Percentiles rank a stretch among this genome's conserved stretches.
Conservation (phyloP, 352 stramenopile species). For the Saprolegnia parasitica region DNA sequence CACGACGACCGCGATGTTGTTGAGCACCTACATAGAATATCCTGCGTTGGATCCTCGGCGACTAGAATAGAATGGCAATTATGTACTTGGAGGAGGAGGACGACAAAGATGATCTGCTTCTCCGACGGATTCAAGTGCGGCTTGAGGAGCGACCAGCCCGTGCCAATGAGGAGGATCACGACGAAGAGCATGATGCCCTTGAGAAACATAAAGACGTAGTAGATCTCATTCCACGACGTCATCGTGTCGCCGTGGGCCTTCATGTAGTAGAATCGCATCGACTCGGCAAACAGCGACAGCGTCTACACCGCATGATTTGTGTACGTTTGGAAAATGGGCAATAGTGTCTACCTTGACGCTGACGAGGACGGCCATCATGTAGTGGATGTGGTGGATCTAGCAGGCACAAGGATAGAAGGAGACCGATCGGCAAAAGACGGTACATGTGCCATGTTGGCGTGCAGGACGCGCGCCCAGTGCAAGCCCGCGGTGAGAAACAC, state of each 20-base stretch:
- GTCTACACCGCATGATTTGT: constrained; percentile 31
- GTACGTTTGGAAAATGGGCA: too few species aligned
- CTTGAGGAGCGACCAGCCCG: constrained; percentile 96
- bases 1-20: constrained; percentile 92
- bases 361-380: constrained; percentile 93
- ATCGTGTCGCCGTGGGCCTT: constrained; percentile 89
- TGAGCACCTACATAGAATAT: constrained; percentile 91
- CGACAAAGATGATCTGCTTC: constrained; percentile 92
- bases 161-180: constrained; percentile 96
- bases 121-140: constrained; percentile 91
- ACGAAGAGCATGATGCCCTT: constrained; percentile 97
- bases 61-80: too few species aligned
- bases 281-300: constrained; percentile 91
- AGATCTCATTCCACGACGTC: constrained; percentile 89
- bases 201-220: constrained; percentile 94
- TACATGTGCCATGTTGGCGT: constrained; percentile 55
- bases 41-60: too few species aligned
- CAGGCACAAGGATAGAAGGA: too few species aligned
- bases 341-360: constrained; percentile 71
- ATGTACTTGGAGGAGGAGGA: constrained; percentile 85
- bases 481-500: constrained; percentile 52
- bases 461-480: constrained; percentile 65
- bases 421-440: too few species aligned
- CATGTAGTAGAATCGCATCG: constrained; percentile 95
- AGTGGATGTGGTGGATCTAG: constrained; percentile 91